Percentiles rank a stretch among this genome's conserved stretches.
These are phyloP conservation scores for Blechomonas ayalai DNA, from an alignment of 208 protist species.

Conservation along the genomic window DNA sequence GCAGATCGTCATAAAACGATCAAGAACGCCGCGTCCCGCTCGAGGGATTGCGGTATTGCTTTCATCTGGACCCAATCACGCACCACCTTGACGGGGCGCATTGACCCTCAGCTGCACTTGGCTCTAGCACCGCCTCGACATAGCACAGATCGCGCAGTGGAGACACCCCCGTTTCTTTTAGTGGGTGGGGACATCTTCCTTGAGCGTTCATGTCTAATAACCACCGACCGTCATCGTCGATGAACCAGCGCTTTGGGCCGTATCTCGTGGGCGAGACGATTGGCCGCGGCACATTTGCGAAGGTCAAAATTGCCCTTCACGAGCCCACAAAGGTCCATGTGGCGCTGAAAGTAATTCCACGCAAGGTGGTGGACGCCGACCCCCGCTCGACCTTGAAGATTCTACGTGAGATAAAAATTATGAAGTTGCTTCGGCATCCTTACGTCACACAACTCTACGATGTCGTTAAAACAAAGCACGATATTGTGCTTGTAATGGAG, in stretches of 20 bases:
- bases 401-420: conserved; percentile 95
- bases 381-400: conserved; percentile 84
- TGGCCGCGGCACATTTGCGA: conserved; percentile 75
- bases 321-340: conserved; percentile 85
- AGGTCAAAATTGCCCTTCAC: conserved; percentile 92
- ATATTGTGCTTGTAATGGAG: conserved; percentile 98
- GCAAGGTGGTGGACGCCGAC: conserved; percentile 66
- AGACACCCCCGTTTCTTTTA: no score
- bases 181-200: no score
- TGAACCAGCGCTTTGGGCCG: conserved; percentile 72
- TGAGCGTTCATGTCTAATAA: no score
- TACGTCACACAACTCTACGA: conserved; percentile 97
- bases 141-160: no score
- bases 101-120: no score
- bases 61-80: no score
- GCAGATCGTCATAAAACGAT: no score
- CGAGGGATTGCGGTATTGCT: no score
- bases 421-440: conserved; percentile 96
- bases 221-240: no score
- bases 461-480: conserved; percentile 94
- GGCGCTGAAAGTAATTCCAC: conserved; percentile 74
- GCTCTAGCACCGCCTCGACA: no score
- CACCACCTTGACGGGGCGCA: no score
- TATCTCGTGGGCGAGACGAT: conserved; percentile 79
- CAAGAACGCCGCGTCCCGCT: no score